These are phyloP conservation scores for Tetrapisispora nanseiensis DNA, from an alignment of 805 yeast genomes.

Conservation along the genomic window DNA sequence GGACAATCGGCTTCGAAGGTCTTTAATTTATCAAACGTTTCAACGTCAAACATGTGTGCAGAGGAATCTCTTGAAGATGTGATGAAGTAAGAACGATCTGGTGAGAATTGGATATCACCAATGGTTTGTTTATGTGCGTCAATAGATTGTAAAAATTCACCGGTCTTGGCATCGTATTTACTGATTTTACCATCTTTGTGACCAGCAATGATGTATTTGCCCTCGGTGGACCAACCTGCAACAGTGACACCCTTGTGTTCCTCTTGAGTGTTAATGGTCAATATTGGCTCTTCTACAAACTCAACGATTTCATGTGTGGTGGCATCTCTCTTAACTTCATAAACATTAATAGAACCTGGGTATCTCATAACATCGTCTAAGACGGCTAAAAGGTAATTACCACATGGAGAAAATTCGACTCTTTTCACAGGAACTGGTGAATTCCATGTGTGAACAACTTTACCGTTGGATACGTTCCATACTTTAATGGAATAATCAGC, in stretches of 20 bases:
- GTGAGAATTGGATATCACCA: conserved; percentile 84
- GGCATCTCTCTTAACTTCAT: conserved; percentile 43
- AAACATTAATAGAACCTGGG: conserved; percentile 65
- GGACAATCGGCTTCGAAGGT: conserved; percentile 83
- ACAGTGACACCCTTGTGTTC: conserved; percentile 58
- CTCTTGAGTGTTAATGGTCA: conserved; percentile 51
- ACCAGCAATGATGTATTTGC: conserved; percentile 68
- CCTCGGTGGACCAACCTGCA: conserved; percentile 81
- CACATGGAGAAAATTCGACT: conserved; percentile 75
- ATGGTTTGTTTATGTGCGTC: conserved; percentile 68
- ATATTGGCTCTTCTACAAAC: conserved; percentile 42
- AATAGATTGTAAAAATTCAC: conserved; percentile 46
- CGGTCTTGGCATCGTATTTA: conserved; percentile 60
- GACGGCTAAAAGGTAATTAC: conserved; percentile 57
- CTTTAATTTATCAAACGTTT: conserved; percentile 60
- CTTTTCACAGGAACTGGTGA: conserved; percentile 82
- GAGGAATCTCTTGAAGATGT: conserved; percentile 89
- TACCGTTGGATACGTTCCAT: conserved; percentile 45
- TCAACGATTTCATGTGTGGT: conserved; percentile 25
- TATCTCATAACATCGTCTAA: conserved; percentile 91
- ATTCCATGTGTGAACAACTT: conserved; percentile 60
- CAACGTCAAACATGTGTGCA: conserved; percentile 70
- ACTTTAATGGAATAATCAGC: not conserved
- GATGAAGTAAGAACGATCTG: conserved; percentile 80
- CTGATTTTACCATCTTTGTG: conserved; percentile 81